These are phyloP conservation scores for Albugo candida DNA, from an alignment of 352 stramenopile species.

Conservation along the genomic window DNA sequence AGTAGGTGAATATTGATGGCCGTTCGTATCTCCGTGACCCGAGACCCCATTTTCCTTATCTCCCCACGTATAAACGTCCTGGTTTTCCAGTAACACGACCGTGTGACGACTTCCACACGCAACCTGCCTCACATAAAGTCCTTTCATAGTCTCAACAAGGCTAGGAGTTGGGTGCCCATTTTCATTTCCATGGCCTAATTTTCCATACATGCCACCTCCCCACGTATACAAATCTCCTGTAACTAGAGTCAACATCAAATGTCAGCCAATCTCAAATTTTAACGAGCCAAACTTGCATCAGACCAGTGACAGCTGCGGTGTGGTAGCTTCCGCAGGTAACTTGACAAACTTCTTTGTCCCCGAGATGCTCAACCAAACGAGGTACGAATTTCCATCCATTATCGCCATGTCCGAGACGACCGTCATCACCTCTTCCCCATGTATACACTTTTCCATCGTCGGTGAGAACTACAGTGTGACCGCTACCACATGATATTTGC, in stretches of 20 bases:
- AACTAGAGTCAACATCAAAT: constrained; percentile 10
- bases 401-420: constrained; percentile 79
- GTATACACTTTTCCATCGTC: constrained; percentile 79
- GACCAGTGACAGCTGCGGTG: constrained; percentile 83
- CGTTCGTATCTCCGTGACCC: constrained; percentile 86
- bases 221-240: constrained; percentile 87
- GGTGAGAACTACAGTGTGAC: constrained; percentile 79
- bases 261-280: background rate
- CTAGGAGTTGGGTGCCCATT: constrained; percentile 84
- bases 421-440: constrained; percentile 78
- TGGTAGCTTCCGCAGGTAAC: constrained; percentile 93
- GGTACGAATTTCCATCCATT: constrained; percentile 97
- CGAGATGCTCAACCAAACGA: constrained; percentile 78
- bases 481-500: constrained; percentile 76
- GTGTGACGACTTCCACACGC: constrained; percentile 90
- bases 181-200: constrained; percentile 86
- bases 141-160: constrained; percentile 86
- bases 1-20: constrained; percentile 88
- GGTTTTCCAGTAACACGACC: constrained; percentile 75
- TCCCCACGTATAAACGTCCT: constrained; percentile 86
- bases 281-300: background rate
- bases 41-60: constrained; percentile 93
- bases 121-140: constrained; percentile 79
- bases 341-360: constrained; percentile 79
- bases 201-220: constrained; percentile 92